A percentile compares a stretch with the other conserved stretches of the same genome.
These are phyloP conservation scores for Penicillium herquei DNA, from an alignment of 495 filamentous ascomycete genomes.

Conservation along the genomic window DNA sequence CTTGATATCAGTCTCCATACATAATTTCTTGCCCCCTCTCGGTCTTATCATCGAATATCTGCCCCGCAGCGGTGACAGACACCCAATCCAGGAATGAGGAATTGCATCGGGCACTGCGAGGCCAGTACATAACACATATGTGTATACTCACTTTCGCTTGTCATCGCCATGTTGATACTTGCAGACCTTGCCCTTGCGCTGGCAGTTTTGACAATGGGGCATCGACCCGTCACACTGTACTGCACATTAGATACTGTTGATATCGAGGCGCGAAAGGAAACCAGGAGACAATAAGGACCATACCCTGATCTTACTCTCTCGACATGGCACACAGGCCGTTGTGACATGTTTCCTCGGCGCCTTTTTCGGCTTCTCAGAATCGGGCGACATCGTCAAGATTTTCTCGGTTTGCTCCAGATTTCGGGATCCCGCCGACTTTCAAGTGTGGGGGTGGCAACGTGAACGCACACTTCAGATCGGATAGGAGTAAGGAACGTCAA, in stretches of 20 bases:
- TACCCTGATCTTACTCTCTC: constrained; percentile 51
- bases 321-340: constrained; percentile 49
- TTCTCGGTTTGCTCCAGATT: constrained; percentile 1
- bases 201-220: constrained; percentile 48
- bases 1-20: constrained; percentile 6
- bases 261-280: too few relatives aligned
- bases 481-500: too few relatives aligned
- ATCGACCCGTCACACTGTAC: constrained; percentile 45
- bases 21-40: background rate
- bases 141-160: constrained; percentile 44
- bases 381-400: constrained; percentile 24
- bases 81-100: background rate
- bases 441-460: constrained; percentile 4
- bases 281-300: background rate
- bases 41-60: background rate
- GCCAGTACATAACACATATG: background rate
- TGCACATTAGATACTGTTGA: constrained; percentile 1
- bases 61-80: background rate
- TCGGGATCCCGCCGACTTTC: background rate
- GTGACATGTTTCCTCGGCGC: constrained; percentile 40
- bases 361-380: constrained; percentile 36
- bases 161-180: constrained; percentile 51
- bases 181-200: constrained; percentile 47
- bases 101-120: background rate
- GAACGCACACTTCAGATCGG: background rate